Conservation (phyloP, 2,329 filamentous ascomycete species). For the Penicillium thymicola region DNA sequence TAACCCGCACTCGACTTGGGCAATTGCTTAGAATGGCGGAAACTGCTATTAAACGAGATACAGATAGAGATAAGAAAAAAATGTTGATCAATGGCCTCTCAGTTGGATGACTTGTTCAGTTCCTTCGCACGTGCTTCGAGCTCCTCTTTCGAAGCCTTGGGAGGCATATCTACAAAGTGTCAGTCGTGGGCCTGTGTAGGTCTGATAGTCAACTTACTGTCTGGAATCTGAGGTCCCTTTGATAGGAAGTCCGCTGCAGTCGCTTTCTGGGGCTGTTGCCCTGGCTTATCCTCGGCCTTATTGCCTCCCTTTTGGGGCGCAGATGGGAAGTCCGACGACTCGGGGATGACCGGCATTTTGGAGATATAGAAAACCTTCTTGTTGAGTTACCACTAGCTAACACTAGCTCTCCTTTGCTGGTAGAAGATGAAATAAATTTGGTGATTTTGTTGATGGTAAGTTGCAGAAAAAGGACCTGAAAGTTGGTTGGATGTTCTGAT, state of each 20-base stretch:
- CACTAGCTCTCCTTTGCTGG: background rate
- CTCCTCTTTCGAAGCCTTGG: constrained; percentile 60
- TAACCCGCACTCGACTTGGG: background rate
- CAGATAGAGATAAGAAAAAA: background rate
- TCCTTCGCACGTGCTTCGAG: constrained; percentile 62
- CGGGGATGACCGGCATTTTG: constrained; percentile 33
- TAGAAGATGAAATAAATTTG: background rate
- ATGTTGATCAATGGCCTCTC: background rate
- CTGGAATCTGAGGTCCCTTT: constrained; percentile 48
- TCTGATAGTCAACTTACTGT: constrained; percentile 26
- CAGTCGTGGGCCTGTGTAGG: background rate
- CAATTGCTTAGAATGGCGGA: background rate
- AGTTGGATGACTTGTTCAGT: constrained; percentile 48
- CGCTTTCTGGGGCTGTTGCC: constrained; percentile 36
- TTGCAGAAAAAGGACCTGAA: background rate
- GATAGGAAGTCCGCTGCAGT: constrained; percentile 34
- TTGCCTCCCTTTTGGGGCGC: constrained; percentile 18
- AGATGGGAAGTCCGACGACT: constrained; percentile 26
- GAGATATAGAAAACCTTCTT: background rate
- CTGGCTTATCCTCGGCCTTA: constrained; percentile 24
- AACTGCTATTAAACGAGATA: background rate
- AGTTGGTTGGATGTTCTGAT: background rate
- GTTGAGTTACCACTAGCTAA: background rate
- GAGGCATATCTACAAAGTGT: constrained; percentile 36
- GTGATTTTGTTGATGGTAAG: background rate